These are phyloP conservation scores for Pancytospora philotis DNA, from an alignment of 371 early-diverging fungal species.

Conservation along the genomic window DNA sequence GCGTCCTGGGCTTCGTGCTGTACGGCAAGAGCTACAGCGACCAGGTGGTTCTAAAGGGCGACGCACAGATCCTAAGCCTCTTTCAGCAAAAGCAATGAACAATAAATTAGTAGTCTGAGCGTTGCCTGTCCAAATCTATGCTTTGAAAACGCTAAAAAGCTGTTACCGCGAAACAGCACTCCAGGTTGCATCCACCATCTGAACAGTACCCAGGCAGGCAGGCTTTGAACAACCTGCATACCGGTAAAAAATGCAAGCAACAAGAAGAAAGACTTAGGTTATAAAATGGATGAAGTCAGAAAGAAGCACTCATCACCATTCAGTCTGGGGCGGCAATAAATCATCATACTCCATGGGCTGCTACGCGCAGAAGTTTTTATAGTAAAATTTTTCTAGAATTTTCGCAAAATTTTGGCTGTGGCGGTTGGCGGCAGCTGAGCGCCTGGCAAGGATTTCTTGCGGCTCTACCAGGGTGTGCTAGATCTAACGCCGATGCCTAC, in stretches of 20 bases:
- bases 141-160: too few species aligned
- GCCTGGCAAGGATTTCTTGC: too few species aligned
- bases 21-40: constrained; percentile 4
- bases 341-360: constrained; percentile 21
- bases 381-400: background rate
- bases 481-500: too few species aligned
- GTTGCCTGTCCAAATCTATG: too few species aligned
- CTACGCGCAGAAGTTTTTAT: background rate
- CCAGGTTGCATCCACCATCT: too few species aligned
- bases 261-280: background rate
- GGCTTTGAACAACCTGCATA: too few species aligned
- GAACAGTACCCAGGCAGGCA: too few species aligned
- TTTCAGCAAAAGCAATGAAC: constrained; percentile 3
- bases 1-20: background rate
- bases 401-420: too few species aligned
- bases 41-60: constrained; percentile 1
- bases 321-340: constrained; percentile 27
- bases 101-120: background rate
- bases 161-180: too few species aligned
- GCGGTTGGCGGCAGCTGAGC: too few species aligned
- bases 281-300: constrained; percentile 23
- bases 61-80: background rate
- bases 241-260: too few species aligned
- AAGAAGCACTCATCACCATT: constrained; percentile 17
- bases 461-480: too few species aligned